These are phyloP conservation scores for Cladosporium sp. DNA, from an alignment of 2,329 filamentous ascomycete species.

Conservation along the genomic window DNA sequence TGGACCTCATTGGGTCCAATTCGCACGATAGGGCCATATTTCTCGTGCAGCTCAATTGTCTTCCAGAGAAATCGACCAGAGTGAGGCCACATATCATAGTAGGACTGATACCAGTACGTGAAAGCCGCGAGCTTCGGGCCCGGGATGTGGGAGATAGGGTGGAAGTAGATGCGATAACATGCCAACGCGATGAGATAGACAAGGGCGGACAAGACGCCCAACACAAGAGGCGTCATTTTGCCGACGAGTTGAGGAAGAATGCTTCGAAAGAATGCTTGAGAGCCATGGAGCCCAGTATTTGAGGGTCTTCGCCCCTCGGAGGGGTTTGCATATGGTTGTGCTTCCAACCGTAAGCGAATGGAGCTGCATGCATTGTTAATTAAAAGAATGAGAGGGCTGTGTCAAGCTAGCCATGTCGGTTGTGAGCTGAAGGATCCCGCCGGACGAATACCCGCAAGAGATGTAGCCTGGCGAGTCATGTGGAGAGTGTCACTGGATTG, in stretches of 20 bases:
- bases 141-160: slow-evolving; percentile 38
- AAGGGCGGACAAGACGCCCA: not conserved
- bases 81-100: slow-evolving; percentile 24
- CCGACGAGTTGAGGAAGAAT: not conserved
- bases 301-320: not conserved
- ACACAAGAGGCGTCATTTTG: not conserved
- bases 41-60: slow-evolving; percentile 37
- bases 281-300: not conserved
- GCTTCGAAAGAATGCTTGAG: not conserved
- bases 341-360: not conserved
- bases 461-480: slow-evolving; percentile 1
- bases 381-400: not conserved
- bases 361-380: not conserved
- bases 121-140: slow-evolving; percentile 34
- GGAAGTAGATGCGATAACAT: slow-evolving; percentile 38
- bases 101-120: slow-evolving; percentile 33
- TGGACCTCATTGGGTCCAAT: slow-evolving; percentile 46
- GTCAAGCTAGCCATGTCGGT: not conserved
- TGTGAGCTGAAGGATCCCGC: not conserved
- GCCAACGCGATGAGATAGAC: slow-evolving; percentile 12
- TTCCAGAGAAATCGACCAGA: slow-evolving; percentile 27
- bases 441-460: not conserved
- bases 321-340: not conserved
- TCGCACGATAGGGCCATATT: slow-evolving; percentile 51
- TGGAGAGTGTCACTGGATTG: not conserved